Evolutionary conservation across 78 protist genomes (phyloP).

Genomic region (Dictyostelium purpureum): DNA sequence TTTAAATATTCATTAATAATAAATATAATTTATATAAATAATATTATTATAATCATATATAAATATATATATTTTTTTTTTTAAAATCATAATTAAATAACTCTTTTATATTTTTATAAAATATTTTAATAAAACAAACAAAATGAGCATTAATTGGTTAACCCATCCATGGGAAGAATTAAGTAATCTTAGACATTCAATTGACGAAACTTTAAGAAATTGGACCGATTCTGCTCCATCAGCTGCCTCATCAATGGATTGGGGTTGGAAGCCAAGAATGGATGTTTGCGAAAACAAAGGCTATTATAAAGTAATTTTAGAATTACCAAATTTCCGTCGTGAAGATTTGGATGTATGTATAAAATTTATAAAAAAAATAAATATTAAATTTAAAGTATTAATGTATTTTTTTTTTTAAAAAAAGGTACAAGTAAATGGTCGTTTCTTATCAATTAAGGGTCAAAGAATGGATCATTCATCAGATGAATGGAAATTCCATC

Average conservation of each 20-base stretch:
- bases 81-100: not conserved
- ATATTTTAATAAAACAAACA: not conserved
- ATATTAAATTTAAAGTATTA: too few relatives aligned
- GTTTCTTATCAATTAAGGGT: constrained; percentile 77
- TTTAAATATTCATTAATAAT: too few relatives aligned
- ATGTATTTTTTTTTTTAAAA: too few relatives aligned
- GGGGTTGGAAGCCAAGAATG: constrained; percentile 83
- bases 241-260: constrained; percentile 11
- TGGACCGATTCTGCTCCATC: constrained; percentile 7
- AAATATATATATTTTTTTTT: not conserved
- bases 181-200: constrained; percentile 2
- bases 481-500: constrained; percentile 46
- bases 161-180: constrained; percentile 68
- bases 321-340: constrained; percentile 45
- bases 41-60: not conserved
- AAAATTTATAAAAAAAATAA: not conserved
- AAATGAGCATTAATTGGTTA: constrained; percentile 41
- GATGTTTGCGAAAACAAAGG: constrained; percentile 51
- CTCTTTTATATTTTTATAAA: not conserved
- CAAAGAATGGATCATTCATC: not conserved
- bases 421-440: constrained; percentile 26
- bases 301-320: constrained; percentile 35
- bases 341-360: constrained; percentile 69
- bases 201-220: constrained; percentile 41
- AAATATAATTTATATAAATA: not conserved